Percentiles rank a stretch among this genome's conserved stretches.
Evolutionary conservation across 768 basidiomycete genomes (phyloP).

Genomic region (Agrocybe pediades): DNA sequence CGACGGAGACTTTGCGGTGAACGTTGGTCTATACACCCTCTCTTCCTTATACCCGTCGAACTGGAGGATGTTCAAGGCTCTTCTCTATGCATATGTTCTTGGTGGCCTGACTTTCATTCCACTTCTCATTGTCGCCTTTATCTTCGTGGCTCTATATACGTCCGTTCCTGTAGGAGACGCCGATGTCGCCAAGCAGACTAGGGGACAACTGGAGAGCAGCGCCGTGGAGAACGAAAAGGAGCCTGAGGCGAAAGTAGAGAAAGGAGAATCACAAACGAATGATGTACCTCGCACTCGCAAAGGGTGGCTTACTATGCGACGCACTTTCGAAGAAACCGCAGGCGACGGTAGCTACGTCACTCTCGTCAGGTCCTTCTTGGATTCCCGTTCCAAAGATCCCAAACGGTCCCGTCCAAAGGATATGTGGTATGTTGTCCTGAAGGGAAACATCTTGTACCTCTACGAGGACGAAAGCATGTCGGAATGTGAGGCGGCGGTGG

Average conservation of each 20-base stretch:
- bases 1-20: background rate
- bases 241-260: conserved; percentile 29
- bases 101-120: conserved; percentile 93
- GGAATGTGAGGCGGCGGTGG: conserved; percentile 90
- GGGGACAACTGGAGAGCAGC: conserved; percentile 26
- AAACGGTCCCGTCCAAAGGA: conserved; percentile 86
- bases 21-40: conserved; percentile 5
- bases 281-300: conserved; percentile 69
- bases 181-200: conserved; percentile 44
- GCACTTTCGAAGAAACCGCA: conserved; percentile 70
- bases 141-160: conserved; percentile 78
- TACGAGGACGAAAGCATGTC: conserved; percentile 92
- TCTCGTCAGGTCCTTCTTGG: conserved; percentile 79
- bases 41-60: conserved; percentile 9
- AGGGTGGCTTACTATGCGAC: conserved; percentile 83
- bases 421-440: conserved; percentile 90
- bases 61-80: conserved; percentile 63
- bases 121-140: conserved; percentile 56
- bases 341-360: conserved; percentile 74
- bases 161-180: conserved; percentile 74
- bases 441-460: conserved; percentile 87
- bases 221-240: conserved; percentile 29
- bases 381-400: conserved; percentile 83
- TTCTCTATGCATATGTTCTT: conserved; percentile 84
- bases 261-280: conserved; percentile 34